A percentile compares a stretch with the other conserved stretches of the same genome.
Evolutionary conservation across 2,329 filamentous ascomycete species (phyloP).

Genomic region (Xylaria sp.): DNA sequence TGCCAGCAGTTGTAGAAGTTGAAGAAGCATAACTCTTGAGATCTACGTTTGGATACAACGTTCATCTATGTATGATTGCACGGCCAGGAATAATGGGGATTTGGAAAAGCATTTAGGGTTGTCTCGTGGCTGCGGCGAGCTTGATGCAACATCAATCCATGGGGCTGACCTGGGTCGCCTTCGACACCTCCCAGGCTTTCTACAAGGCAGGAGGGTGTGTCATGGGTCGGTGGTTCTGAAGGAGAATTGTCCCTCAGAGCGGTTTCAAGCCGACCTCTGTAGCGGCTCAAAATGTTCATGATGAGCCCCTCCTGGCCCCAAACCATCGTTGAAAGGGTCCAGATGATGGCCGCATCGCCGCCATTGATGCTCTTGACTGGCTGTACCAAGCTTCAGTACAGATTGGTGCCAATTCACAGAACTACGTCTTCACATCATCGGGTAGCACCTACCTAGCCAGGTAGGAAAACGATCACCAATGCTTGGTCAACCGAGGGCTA

Average conservation of each 20-base stretch:
- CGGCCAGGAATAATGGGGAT: slow-evolving; percentile 14
- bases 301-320: slow-evolving; percentile 14
- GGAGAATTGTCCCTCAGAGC: slow-evolving; percentile 15
- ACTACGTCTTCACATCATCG: not conserved
- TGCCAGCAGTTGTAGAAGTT: slow-evolving; percentile 6
- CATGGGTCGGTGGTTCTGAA: slow-evolving; percentile 11
- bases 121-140: slow-evolving; percentile 11
- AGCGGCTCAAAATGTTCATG: slow-evolving; percentile 4
- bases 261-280: slow-evolving; percentile 33
- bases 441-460: not conserved
- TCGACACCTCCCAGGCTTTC: slow-evolving; percentile 14
- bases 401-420: slow-evolving; percentile 1
- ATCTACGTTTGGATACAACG: slow-evolving; percentile 9
- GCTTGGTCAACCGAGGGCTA: slow-evolving; percentile 6
- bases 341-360: slow-evolving; percentile 16
- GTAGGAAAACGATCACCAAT: slow-evolving; percentile 1
- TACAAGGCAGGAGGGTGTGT: slow-evolving; percentile 20
- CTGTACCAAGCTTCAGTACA: slow-evolving; percentile 19
- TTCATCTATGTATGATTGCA: slow-evolving; percentile 24
- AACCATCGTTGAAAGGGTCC: slow-evolving; percentile 5
- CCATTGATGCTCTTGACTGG: slow-evolving; percentile 9
- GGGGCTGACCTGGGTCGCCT: slow-evolving; percentile 16
- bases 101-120: slow-evolving; percentile 6
- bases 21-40: slow-evolving; percentile 11
- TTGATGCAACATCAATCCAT: slow-evolving; percentile 20